Percentiles rank a stretch among this genome's conserved stretches.
These are phyloP conservation scores for Geoglossum cookeanum DNA, from an alignment of 2,329 filamentous ascomycete genomes.

Conservation along the genomic window DNA sequence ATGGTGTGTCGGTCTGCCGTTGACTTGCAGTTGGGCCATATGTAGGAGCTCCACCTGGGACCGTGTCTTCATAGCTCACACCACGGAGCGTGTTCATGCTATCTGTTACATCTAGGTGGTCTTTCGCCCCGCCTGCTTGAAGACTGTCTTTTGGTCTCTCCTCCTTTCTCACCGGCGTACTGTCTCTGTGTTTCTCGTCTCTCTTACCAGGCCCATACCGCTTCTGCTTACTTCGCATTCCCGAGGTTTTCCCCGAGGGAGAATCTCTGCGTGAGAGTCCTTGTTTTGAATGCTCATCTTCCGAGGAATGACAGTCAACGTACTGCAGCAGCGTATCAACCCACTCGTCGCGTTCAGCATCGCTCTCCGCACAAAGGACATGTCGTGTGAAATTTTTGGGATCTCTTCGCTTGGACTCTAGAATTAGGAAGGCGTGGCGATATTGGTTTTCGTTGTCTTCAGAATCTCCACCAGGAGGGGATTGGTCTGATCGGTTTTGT, in stretches of 20 bases:
- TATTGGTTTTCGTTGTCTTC: conserved; percentile 87
- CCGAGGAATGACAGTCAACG: conserved; percentile 53
- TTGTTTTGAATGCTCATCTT: conserved; percentile 22
- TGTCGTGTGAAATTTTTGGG: conserved; percentile 74
- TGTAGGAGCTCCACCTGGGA: conserved; percentile 37
- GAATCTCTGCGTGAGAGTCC: neutral
- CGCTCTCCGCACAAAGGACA: conserved; percentile 88
- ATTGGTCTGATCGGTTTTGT: conserved; percentile 36
- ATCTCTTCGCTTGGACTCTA: conserved; percentile 95
- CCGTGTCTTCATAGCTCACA: conserved; percentile 36
- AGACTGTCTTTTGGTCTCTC: conserved; percentile 14
- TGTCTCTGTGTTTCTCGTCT: neutral
- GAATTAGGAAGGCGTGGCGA: conserved; percentile 81
- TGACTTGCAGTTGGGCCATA: conserved; percentile 22
- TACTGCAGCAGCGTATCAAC: conserved; percentile 78
- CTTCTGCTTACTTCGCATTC: conserved; percentile 1
- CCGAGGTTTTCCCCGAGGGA: neutral
- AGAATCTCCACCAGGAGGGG: conserved; percentile 36
- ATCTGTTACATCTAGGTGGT: conserved; percentile 21
- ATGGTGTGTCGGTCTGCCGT: conserved; percentile 9
- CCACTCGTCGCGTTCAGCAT: conserved; percentile 82
- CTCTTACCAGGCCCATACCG: conserved; percentile 10
- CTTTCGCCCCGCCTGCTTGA: neutral
- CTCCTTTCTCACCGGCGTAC: conserved; percentile 5
- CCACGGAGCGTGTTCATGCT: conserved; percentile 22